Base-by-base conservation (phyloP, 2,329 filamentous ascomycete species). In the Sarocladiaceae sp. region DNA sequence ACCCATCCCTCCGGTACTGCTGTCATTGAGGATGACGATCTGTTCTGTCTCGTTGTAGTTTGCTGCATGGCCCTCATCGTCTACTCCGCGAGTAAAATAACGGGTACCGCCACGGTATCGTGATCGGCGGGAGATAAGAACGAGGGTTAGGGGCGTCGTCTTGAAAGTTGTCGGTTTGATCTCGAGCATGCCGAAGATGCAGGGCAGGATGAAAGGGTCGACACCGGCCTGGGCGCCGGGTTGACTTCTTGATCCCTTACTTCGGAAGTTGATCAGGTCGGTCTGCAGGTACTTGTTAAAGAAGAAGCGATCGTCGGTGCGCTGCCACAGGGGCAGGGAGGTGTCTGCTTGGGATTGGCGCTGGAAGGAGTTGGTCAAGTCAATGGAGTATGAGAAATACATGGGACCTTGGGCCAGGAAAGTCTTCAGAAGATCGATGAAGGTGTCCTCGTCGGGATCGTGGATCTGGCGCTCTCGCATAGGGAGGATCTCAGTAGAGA, bases 31-130 rank as follows among this genome's bases (percentile, higher is more conserved):
- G 29, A 98, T 80, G 48, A 95, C 75, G 26, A 93, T 74, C 61
- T 98, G 93, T 61, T 98, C 93, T 0, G 93, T 97, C 72, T 98
- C 93, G 60, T 98, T 98, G 74, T 91, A 98, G 63, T 98, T 98
- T 52, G 93, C 88, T n/a, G 93, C 93, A 61, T 97, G 82, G 19
- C 93, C 93, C 49, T 93, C 75, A 52, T 95, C 90, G 59, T 98
- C 91, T 37, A 97, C 80, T 43, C 93, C 93, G 51, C 93, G 82
- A 2, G 93, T 94, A 61, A 98, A 93, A 67, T 96, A 97, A 59
- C 94, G 76, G 13, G 93, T 97, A 34, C 93, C 93, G 27, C 83
- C 90, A 50, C 91, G 80, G 64, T 93, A 83, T 53, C 94, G 79
- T 18, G 90, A 95, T 55, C 93, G 80, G 50, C 93, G 78, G 20